Base-by-base conservation (phyloP, 495 filamentous ascomycete species). In the Trypethelium eluteriae region DNA sequence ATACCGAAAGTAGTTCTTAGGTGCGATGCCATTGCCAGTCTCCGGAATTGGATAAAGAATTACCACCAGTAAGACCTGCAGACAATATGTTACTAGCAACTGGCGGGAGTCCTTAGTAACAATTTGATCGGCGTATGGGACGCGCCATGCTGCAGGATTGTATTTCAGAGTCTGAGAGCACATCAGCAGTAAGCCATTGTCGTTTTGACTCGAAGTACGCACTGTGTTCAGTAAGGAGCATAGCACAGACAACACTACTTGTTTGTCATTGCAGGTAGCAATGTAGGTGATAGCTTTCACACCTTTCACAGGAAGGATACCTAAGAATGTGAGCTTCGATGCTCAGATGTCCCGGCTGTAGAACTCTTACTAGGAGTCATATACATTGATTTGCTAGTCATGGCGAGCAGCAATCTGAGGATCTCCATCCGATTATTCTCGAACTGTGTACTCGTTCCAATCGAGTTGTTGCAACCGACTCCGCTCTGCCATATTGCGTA, bases 401-500 rank as follows among this genome's bases (percentile, higher is more conserved):
- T 76, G 0, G 92, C 92, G 66, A 99, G 81, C 46, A 99, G 81
- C 69, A 98, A 77, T 41, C 95, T 86, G 67, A 99, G 76, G 36
- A 96, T 87, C 74, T 99, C 94, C 70, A 88, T 90, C 38, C 94
- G 86, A 75, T 96, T 96, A 76, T 82, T 92, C 78, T 99, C 94
- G 61, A 89, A 85, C 67, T 96, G 90, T 76, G 90, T 96, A 47
- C 84, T 96, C 25, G 93, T 91, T 18, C 88, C 88, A 75, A 96
- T 87, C 1, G 91, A 82, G 6, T 89, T 90, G 74, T 96, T 96
- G 78, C 93, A 98, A 2, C 94, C 94, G 59, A 99, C 93, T 35
- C 94, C 94, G 71, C 89, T 97, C 76, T 97, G 92, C 94, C 94
- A 99, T 71, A 99, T 98, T 44, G 92, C 87, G 78, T 91, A 96